Evolutionary conservation across 78 protist genomes (phyloP), one percentile per base, ranked within the genome.

Genomic region (Dictyostelium discoideum): DNA sequence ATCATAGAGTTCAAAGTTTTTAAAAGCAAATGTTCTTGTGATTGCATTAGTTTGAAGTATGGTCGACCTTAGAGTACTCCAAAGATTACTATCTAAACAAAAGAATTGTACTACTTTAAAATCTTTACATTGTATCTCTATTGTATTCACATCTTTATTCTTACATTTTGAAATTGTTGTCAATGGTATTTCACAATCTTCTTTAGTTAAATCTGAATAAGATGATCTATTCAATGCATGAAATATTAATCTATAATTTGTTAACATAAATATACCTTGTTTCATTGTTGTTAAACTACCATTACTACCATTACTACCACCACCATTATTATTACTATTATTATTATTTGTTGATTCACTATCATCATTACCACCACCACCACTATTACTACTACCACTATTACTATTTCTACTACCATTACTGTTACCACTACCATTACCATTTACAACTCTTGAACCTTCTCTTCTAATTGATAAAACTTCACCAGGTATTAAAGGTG

Each of bases 401-500:
- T 16, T 16, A 54, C 16, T 54, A 54, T 16, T 54, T 16, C 18
- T 16, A 54, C 2, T 10, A 46, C 14, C 8, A 46, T 4, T 60
- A 3, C n/a, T 60, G 20, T 20, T 60, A 20, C 18, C 16, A 54
- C 2, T 54, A 54, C 65, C 22, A 54, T 8, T 20, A 60, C 5
- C 20, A 60, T 60, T 60, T 13, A 90, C 87, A 22, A 78, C 5
- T 80, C 94, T 32, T 79, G 82, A 63, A 80, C 94, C 74, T 14
- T 72, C 63, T 48, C 77, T 82, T 37, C 32, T 81, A 9, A 40
- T 44, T 50, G 54, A n/a, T 32, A 77, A 60, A 48, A 78, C 46
- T 37, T 90, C 95, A 73, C 95, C 95, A 24, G 87, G 73, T 18
- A 90, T 72, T 5, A 73, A n/a, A n/a, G 87, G 60, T 50, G 88